Base-by-base conservation (phyloP, 2,329 filamentous ascomycete species). In the Bipolaris bicolor region DNA sequence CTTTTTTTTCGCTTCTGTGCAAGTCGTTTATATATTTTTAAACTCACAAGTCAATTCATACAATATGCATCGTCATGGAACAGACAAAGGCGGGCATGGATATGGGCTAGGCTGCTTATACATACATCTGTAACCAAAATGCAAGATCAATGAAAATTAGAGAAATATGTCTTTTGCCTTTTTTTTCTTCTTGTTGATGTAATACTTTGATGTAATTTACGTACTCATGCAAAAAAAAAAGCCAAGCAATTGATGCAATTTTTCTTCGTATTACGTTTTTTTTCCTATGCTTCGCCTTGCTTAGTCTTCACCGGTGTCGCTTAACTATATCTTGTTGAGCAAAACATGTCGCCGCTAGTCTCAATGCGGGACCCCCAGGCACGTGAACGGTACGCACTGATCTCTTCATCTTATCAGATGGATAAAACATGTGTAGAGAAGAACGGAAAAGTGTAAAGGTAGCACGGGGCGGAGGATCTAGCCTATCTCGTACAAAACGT, bases 371-470 rank as follows among this genome's bases (percentile, higher is more conserved):
- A 1, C 10, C 10, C 3, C 7, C 26, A 2, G 7, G 9, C 29
- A 31, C 29, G 26, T 29, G 29, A 31, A 31, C n/a, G 3, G 29
- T 31, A 31, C 29, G 26, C 10, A 26, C 6, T 26, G 6, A 24
- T 1, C 20, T 7, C 20, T 64, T 64, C 59, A 68, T 69, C 67
- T 70, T 68, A 71, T 71, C 66, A 64, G 68, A 70, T 70, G 45
- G 52, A 63, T 62, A 10, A 13, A 13, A 13, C 10, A 5, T 13
- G 29, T 31, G 29, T 11, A 31, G 26, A 31, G 11, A 10, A 13
- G 10, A 9, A 13, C 2, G 29, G 40, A 54, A 40, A 53, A 46
- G 47, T 36, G 49, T 43, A 43, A 40, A 26, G 2, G 13, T n/a
- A 47, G 45, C 7, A 6, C 6, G 3, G 9, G n/a, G 45, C 61